A percentile compares a stretch with the other conserved stretches of the same genome.
These are phyloP conservation scores for Solanum bukasovii DNA, from an alignment of 257 asterid genomes.

Conservation along the genomic window DNA sequence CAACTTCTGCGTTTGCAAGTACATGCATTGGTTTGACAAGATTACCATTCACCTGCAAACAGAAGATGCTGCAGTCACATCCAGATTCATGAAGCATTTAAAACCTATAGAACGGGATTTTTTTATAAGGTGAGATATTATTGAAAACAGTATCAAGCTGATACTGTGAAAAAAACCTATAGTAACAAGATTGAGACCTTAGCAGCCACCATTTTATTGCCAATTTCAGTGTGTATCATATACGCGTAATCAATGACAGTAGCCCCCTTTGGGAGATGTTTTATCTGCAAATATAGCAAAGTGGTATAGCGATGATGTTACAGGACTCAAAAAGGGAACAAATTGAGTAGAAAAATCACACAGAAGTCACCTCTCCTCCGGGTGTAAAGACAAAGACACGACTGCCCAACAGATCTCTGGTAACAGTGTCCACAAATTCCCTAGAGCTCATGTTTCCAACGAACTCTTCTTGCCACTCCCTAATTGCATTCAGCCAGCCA, in stretches of 20 bases:
- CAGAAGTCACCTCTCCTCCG: constrained; percentile 64
- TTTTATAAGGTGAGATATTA: not conserved
- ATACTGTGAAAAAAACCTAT: not conserved
- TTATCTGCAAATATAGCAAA: constrained; percentile 38
- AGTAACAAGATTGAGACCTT: constrained; percentile 34
- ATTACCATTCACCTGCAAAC: constrained; percentile 83
- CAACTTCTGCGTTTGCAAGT: constrained; percentile 88
- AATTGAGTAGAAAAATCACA: not conserved
- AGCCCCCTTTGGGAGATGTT: constrained; percentile 84
- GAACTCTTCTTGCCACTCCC: constrained; percentile 98
- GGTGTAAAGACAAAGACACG: constrained; percentile 94
- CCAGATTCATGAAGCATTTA: not conserved
- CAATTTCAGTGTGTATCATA: constrained; percentile 85
- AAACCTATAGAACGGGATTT: not conserved
- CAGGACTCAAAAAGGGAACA: not conserved
- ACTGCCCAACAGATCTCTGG: constrained; percentile 86
- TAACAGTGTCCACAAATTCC: constrained; percentile 86
- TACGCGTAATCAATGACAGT: constrained; percentile 81
- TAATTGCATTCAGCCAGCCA: constrained; percentile 93
- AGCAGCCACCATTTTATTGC: constrained; percentile 95
- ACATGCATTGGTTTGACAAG: constrained; percentile 70
- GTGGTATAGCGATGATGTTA: not conserved
- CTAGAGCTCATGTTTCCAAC: constrained; percentile 96
- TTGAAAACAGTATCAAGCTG: not conserved
- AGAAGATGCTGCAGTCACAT: constrained; percentile 4